Conservation (phyloP, 495 filamentous ascomycete genomes). For the Penicillium flavigenum region DNA sequence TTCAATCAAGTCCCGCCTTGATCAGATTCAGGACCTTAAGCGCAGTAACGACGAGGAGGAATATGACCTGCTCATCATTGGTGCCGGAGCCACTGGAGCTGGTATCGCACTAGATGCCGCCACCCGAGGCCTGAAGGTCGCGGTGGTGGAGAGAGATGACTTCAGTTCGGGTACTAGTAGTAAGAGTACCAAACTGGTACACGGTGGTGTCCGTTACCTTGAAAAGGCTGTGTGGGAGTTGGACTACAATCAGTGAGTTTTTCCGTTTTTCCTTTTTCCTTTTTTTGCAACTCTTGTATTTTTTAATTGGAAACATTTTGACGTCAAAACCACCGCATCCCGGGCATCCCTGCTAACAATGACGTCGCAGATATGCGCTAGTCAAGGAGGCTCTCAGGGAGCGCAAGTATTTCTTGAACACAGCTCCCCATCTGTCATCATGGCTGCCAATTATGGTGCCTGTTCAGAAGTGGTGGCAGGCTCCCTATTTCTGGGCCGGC, state of each 20-base stretch:
- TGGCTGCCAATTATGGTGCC: slow-evolving; percentile 99
- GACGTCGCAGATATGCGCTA: slow-evolving; percentile 63
- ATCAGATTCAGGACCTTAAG: slow-evolving; percentile 56
- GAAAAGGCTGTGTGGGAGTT: slow-evolving; percentile 97
- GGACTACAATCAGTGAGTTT: slow-evolving; percentile 80
- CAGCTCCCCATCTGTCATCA: slow-evolving; percentile 88
- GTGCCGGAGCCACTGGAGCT: slow-evolving; percentile 87
- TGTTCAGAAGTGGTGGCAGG: slow-evolving; percentile 94
- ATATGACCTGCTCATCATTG: slow-evolving; percentile 91
- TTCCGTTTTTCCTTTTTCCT: slow-evolving; percentile 11
- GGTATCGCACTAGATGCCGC: slow-evolving; percentile 94
- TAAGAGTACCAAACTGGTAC: slow-evolving; percentile 96
- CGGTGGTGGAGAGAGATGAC: slow-evolving; percentile 92
- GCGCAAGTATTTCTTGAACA: slow-evolving; percentile 93
- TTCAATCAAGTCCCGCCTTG: slow-evolving; percentile 63
- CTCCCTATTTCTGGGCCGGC: slow-evolving; percentile 95
- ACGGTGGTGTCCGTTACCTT: slow-evolving; percentile 93
- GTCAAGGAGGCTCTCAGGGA: slow-evolving; percentile 95
- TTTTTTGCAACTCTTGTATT: background rate
- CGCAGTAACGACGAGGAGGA: slow-evolving; percentile 39
- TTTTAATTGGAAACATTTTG: background rate
- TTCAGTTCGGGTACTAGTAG: slow-evolving; percentile 92
- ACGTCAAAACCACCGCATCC: background rate
- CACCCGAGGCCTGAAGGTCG: slow-evolving; percentile 88
- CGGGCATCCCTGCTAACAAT: slow-evolving; percentile 17